Evolutionary conservation across 495 filamentous ascomycete species (phyloP), one percentile per base, ranked within the genome.

Genomic region (Penicillium samsonianum): DNA sequence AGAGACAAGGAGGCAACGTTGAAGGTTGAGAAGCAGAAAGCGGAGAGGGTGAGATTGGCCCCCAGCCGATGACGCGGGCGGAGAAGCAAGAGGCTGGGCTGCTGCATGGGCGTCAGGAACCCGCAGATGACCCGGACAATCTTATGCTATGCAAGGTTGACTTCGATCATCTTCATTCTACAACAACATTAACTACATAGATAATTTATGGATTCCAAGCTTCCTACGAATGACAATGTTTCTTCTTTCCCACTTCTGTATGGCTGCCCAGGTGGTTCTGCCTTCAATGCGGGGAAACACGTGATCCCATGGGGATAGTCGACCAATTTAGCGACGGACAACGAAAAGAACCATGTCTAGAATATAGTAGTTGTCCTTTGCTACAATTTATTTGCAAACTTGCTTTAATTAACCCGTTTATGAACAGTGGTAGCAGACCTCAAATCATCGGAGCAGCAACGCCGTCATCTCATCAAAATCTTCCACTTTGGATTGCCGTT

Each of bases 31-130:
- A 59, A 44, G 54, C 56, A 56, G 59, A 58, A 56, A 51, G 59
- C 31, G 58, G 58, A 53, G 58, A 63, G 52, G 54, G 60, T 58
- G 44, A 55, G 57, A 64, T 64, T 57, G 48, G 61, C 45, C 50
- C 57, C 50, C 55, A 47, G 64, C 54, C 63, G 70, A 76, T 74
- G 72, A 76, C 73, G 73, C 69, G 73, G 71, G 69, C 67, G 73
- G 71, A 72, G 71, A 67, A 63, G 58, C 49, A 25, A 38, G 49
- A 28, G 50, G 59, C 58, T 20, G 47, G 55, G 53, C 37, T 57
- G 49, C 37, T 62, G 52, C 52, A 55, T 50, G 20, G 51, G 30
- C 40, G 55, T 33, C 59, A 62, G 62, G 59, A 59, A 65, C 59
- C 55, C 35, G 53, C 38, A 45, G 49, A 28, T 28, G 38, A 23